phyloP scores from a whole-genome alignment of 1,284 basidiomycete genomes.

The Apiotrichum domesticum region DNA sequence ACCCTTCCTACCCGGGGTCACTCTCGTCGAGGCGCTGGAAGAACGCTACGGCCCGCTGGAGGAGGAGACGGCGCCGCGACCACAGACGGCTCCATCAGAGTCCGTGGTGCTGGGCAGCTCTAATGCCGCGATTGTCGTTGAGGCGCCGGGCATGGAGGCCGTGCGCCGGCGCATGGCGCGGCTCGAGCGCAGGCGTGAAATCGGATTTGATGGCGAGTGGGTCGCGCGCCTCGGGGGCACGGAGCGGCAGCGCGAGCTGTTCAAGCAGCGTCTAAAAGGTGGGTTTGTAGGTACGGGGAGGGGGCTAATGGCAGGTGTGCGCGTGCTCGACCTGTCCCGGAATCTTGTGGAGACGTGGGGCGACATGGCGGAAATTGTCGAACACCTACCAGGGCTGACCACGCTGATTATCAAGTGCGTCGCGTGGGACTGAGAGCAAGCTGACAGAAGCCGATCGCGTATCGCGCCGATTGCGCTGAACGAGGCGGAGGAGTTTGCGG shows the following conservation, averaged over 20 bases:
- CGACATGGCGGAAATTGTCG: slow-evolving; percentile 59
- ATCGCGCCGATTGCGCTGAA: slow-evolving; percentile 55
- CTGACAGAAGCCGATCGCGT: slow-evolving; percentile 46
- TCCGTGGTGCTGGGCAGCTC: slow-evolving; percentile 63
- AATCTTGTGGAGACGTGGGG: slow-evolving; percentile 72
- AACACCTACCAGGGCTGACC: slow-evolving; percentile 59
- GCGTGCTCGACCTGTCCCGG: slow-evolving; percentile 72
- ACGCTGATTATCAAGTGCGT: slow-evolving; percentile 69
- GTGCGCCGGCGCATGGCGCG: slow-evolving; percentile 64
- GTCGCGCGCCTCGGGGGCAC: slow-evolving; percentile 55
- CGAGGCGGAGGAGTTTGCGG: slow-evolving; percentile 8
- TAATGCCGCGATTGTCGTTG: slow-evolving; percentile 71
- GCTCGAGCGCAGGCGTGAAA: slow-evolving; percentile 63
- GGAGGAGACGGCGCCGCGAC: neutral
- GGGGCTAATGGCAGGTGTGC: slow-evolving; percentile 56
- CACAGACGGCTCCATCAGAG: neutral
- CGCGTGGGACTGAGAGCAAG: neutral
- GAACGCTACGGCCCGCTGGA: slow-evolving; percentile 57
- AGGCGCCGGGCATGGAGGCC: slow-evolving; percentile 74
- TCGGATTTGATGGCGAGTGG: slow-evolving; percentile 66
- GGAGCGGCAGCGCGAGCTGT: slow-evolving; percentile 25
- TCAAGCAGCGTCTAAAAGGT: slow-evolving; percentile 33
- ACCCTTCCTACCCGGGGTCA: slow-evolving; percentile 52
- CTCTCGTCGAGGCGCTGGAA: slow-evolving; percentile 68
- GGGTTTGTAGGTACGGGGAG: neutral